Evolutionary conservation across 2,329 filamentous ascomycete genomes (phyloP).

Genomic region (Aspergillus flavus): DNA sequence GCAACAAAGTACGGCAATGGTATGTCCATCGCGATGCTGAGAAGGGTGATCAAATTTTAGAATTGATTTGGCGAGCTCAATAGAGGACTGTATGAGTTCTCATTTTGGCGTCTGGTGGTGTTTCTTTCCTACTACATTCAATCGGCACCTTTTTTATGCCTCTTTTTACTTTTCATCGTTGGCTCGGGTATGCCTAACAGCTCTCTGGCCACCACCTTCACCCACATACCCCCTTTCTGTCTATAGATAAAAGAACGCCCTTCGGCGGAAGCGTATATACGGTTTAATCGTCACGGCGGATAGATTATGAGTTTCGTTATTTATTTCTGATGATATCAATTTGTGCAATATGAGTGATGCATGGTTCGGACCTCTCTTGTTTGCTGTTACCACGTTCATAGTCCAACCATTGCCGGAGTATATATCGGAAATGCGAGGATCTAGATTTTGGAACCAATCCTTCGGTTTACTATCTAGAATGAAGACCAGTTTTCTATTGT

Average conservation of each 20-base stretch:
- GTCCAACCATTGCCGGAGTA: constrained; percentile 3
- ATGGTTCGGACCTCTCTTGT: constrained; percentile 6
- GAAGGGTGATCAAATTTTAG: constrained; percentile 43
- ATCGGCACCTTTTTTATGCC: background rate
- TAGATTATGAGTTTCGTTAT: constrained; percentile 23
- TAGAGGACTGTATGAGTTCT: constrained; percentile 5
- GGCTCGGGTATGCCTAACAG: background rate
- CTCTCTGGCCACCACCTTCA: constrained; percentile 1
- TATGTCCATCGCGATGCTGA: constrained; percentile 54
- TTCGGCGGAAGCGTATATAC: constrained; percentile 8
- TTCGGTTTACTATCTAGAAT: background rate
- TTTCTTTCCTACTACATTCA: background rate
- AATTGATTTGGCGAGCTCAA: constrained; percentile 39
- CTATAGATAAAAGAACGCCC: constrained; percentile 17
- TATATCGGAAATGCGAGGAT: background rate
- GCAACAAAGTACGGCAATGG: constrained; percentile 55
- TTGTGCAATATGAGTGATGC: constrained; percentile 12
- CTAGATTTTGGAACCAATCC: background rate
- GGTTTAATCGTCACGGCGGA: constrained; percentile 17
- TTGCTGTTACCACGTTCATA: constrained; percentile 8
- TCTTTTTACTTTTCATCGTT: background rate
- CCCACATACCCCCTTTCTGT: constrained; percentile 8
- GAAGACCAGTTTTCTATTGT: background rate
- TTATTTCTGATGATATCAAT: constrained; percentile 17
- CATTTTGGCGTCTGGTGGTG: background rate